Conservation (phyloP, 805 yeast species). For the Candida stauntonica region DNA sequence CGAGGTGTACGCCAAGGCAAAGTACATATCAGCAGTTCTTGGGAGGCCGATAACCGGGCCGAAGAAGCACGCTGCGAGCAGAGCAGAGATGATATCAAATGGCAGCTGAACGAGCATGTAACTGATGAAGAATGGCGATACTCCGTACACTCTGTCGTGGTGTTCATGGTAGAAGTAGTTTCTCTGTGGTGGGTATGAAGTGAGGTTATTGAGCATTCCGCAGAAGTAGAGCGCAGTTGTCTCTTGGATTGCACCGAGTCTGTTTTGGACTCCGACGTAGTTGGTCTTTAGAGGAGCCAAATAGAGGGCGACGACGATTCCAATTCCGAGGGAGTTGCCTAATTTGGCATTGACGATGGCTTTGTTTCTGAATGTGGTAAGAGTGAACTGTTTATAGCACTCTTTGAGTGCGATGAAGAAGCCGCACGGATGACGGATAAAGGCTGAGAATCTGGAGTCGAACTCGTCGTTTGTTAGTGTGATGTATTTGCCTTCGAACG, state of each 20-base stretch:
- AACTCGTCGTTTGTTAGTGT: constrained; percentile 14
- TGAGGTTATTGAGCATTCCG: constrained; percentile 76
- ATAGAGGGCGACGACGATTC: constrained; percentile 63
- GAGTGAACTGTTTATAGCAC: constrained; percentile 19
- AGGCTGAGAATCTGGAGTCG: constrained; percentile 9
- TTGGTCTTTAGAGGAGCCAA: constrained; percentile 53
- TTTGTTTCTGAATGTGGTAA: constrained; percentile 38
- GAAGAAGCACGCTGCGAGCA: constrained; percentile 56
- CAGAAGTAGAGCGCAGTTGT: constrained; percentile 67
- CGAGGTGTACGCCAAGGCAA: constrained; percentile 53
- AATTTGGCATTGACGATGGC: constrained; percentile 62
- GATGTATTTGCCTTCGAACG: neutral
- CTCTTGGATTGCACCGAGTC: constrained; percentile 77
- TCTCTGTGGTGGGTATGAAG: constrained; percentile 71
- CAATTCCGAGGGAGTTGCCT: constrained; percentile 63
- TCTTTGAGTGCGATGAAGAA: constrained; percentile 20
- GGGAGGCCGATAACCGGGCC: constrained; percentile 75
- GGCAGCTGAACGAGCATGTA: constrained; percentile 63
- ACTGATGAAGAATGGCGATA: constrained; percentile 57
- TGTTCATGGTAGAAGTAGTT: constrained; percentile 77
- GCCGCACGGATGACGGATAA: constrained; percentile 17
- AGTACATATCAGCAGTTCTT: constrained; percentile 60
- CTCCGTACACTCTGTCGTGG: constrained; percentile 67
- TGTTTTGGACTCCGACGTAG: constrained; percentile 51
- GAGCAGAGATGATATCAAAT: constrained; percentile 55